These are phyloP conservation scores for Xylaria sp. DNA, from an alignment of 2,329 filamentous ascomycete species.

Conservation along the genomic window DNA sequence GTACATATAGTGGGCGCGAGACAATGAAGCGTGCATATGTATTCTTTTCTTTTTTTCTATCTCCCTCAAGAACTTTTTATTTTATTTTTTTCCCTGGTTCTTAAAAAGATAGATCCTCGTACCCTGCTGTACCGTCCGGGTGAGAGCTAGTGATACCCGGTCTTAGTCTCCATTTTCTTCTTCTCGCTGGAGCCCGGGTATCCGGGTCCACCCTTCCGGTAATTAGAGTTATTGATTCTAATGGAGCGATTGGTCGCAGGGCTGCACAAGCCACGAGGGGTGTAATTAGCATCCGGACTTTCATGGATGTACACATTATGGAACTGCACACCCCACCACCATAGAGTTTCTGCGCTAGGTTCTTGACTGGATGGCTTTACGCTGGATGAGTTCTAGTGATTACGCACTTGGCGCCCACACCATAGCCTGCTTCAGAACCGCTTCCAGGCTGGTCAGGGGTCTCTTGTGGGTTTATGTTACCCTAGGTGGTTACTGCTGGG, in stretches of 20 bases:
- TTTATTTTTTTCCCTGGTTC: background rate
- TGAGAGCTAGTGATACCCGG: constrained; percentile 33
- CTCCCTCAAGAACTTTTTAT: background rate
- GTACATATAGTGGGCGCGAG: constrained; percentile 25
- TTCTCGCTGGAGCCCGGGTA: constrained; percentile 28
- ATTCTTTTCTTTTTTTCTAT: constrained; percentile 10
- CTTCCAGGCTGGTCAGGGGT: constrained; percentile 21
- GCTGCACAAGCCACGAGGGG: constrained; percentile 24
- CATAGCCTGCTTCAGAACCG: constrained; percentile 16
- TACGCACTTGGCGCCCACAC: constrained; percentile 23
- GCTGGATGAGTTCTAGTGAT: constrained; percentile 14
- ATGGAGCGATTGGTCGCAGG: constrained; percentile 17
- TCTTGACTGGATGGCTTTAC: constrained; percentile 20
- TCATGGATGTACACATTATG: constrained; percentile 11
- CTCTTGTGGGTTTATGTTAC: constrained; percentile 24
- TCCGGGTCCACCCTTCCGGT: constrained; percentile 34
- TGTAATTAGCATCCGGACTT: constrained; percentile 27
- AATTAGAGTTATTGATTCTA: constrained; percentile 27
- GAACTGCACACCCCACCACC: constrained; percentile 21
- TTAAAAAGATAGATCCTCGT: constrained; percentile 1
- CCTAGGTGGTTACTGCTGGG: constrained; percentile 9
- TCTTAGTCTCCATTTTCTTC: constrained; percentile 19
- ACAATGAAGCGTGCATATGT: constrained; percentile 21
- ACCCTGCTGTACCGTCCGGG: constrained; percentile 24
- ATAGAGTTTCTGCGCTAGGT: constrained; percentile 13